These are phyloP conservation scores for Trichoderma gracile DNA, from an alignment of 2,329 filamentous ascomycete genomes.

Conservation along the genomic window DNA sequence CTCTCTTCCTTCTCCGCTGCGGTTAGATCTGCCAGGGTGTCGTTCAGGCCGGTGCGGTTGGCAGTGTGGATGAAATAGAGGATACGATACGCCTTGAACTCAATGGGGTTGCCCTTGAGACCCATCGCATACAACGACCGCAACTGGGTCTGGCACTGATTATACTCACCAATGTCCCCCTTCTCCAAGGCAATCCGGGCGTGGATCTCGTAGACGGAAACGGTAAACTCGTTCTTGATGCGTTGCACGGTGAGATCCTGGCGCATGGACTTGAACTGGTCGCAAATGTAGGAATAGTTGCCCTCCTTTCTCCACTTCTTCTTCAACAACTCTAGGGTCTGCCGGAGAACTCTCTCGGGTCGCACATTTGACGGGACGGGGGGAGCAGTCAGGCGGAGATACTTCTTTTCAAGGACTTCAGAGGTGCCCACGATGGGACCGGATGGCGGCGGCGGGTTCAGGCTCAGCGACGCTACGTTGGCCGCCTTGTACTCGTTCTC, in stretches of 20 bases:
- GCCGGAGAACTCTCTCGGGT: constrained; percentile 74
- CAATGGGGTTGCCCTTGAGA: constrained; percentile 83
- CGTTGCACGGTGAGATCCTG: constrained; percentile 98
- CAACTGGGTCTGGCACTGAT: constrained; percentile 98
- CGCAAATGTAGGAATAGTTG: constrained; percentile 97
- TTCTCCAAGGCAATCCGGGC: constrained; percentile 96
- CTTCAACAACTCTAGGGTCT: constrained; percentile 85
- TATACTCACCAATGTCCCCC: constrained; percentile 99
- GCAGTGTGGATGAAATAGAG: constrained; percentile 99
- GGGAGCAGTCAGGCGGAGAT: constrained; percentile 87
- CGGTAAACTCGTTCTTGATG: constrained; percentile 94
- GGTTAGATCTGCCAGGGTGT: constrained; percentile 98
- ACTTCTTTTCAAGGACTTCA: constrained; percentile 84
- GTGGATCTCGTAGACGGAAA: constrained; percentile 95
- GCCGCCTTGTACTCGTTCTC: constrained; percentile 63
- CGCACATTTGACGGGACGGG: constrained; percentile 88
- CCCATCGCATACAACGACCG: constrained; percentile 86
- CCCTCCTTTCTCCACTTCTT: constrained; percentile 91
- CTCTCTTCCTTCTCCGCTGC: constrained; percentile 86
- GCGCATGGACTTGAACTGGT: constrained; percentile 97
- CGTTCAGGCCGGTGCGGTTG: constrained; percentile 97
- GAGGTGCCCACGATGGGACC: constrained; percentile 85
- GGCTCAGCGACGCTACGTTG: constrained; percentile 58
- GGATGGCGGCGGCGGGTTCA: constrained; percentile 52
- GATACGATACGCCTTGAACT: constrained; percentile 99